A percentile compares a stretch with the other conserved stretches of the same genome.
phyloP scores from a whole-genome alignment of 2,329 filamentous ascomycete genomes.

The Ophiocordyceps polyrhachis-furcata region DNA sequence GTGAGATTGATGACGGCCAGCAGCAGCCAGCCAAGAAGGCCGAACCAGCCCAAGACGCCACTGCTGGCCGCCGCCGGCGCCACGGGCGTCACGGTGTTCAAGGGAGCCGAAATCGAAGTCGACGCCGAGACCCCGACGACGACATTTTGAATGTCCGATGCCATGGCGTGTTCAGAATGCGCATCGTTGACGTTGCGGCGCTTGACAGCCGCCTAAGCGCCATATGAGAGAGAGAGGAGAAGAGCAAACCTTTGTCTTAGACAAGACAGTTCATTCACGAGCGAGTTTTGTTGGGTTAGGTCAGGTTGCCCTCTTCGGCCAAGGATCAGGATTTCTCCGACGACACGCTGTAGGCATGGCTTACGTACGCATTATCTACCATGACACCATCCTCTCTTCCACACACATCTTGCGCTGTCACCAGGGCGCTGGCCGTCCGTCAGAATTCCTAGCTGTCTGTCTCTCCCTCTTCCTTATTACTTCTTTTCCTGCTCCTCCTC shows the following conservation, averaged over 20 bases:
- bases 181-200: slow-evolving; percentile 16
- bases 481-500: slow-evolving; percentile 6
- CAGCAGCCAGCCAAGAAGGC: slow-evolving; percentile 35
- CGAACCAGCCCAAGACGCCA: slow-evolving; percentile 34
- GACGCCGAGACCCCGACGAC: slow-evolving; percentile 13
- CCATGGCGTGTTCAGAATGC: slow-evolving; percentile 15
- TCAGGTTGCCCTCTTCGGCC: not conserved
- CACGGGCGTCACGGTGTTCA: slow-evolving; percentile 17
- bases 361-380: not conserved
- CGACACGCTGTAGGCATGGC: too few relatives aligned
- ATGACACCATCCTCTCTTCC: not conserved
- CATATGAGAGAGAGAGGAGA: not conserved
- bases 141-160: slow-evolving; percentile 21
- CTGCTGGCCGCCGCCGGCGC: slow-evolving; percentile 14
- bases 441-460: too few relatives aligned
- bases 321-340: slow-evolving; percentile 2
- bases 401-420: not conserved
- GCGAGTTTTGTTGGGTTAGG: not conserved
- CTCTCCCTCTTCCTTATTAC: not conserved
- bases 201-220: slow-evolving; percentile 6
- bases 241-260: not conserved
- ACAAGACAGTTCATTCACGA: not conserved
- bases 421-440: not conserved
- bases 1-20: slow-evolving; percentile 34
- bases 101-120: slow-evolving; percentile 17